Base-by-base conservation (phyloP, 192 early-diverging fungal species). In the Podila epicladia region DNA sequence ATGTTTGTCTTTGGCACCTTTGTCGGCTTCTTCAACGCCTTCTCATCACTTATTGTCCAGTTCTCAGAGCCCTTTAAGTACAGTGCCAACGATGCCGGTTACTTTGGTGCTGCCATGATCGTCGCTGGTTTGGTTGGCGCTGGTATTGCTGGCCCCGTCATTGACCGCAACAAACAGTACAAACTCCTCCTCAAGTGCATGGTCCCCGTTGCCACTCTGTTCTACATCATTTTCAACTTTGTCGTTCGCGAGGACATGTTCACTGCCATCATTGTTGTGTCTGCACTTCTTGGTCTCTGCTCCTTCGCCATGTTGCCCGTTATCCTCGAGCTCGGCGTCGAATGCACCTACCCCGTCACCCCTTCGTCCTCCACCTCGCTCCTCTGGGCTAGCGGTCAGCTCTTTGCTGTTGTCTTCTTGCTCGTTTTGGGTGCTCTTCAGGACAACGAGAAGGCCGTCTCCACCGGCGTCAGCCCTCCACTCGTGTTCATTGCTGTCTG, bases 61-160 rank as follows among this genome's bases (percentile, higher is more conserved):
- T 87, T 89, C 53, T 74, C 85, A 1, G 59, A 58, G 0, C 87
- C 87, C 6, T 89, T 83, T 66, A 85, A 82, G 20, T 84, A 87
- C 55, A 38, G 49, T 17, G 61, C 80, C 13, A 79, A 84, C 29
- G 86, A 87, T 33, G 84, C 83, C 12, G 90, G 91, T 13, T 87
- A 82, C 45, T 76, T 91, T 67, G 91, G 88, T 22, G 86, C 85
- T 0, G 83, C 84, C 20, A 87, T 86, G 71, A 82, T 92, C 64
- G 74, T 87, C n/a, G 86, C 83, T 62, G 91, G 91, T 48, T 60
- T 92, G 20, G 76, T 92, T 11, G 85, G 88, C 31, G 87, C 91
- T 13, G 74, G 84, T n/a, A 59, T 84, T 31, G 74, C 87, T 15
- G 85, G 86, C 4, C 72, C 82, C 19, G 73, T 89, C 31, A 82